A percentile compares a stretch with the other conserved stretches of the same genome.
phyloP scores from a whole-genome alignment of 768 basidiomycete genomes.

The Tulasnella sp. region DNA sequence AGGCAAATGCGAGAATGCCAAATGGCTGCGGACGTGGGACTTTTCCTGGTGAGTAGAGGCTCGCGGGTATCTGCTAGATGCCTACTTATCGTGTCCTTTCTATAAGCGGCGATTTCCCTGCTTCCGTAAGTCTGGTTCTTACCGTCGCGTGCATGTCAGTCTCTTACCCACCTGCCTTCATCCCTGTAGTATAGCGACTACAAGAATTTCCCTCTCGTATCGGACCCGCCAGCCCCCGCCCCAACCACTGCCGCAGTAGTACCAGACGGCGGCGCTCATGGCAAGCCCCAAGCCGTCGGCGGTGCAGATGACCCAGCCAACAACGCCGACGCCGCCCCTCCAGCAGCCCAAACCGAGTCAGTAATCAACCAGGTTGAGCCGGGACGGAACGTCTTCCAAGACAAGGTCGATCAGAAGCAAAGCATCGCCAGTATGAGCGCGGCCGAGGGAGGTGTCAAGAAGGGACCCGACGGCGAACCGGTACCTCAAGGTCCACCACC shows the following conservation, averaged over 20 bases:
- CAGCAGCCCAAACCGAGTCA: slow-evolving; percentile 26
- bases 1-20: slow-evolving; percentile 55
- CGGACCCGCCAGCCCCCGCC: not conserved
- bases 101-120: slow-evolving; percentile 51
- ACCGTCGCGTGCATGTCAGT: not conserved
- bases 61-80: not conserved
- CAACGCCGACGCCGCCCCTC: slow-evolving; percentile 18
- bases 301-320: slow-evolving; percentile 20
- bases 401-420: slow-evolving; percentile 6
- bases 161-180: slow-evolving; percentile 2
- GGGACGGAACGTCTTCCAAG: slow-evolving; percentile 57
- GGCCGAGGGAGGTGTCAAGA: slow-evolving; percentile 1
- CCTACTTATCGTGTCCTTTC: not conserved
- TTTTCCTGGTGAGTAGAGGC: slow-evolving; percentile 58
- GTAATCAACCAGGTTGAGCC: slow-evolving; percentile 49
- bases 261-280: not conserved
- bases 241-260: not conserved
- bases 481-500: not conserved
- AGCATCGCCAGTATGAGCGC: not conserved
- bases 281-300: slow-evolving; percentile 31
- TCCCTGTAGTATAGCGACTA: slow-evolving; percentile 33
- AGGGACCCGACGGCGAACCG: too few relatives aligned
- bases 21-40: slow-evolving; percentile 93
- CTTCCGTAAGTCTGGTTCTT: slow-evolving; percentile 39
- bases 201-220: not conserved